These are phyloP conservation scores for Prunus padus DNA, from an alignment of 306 rosid species.

Conservation along the genomic window DNA sequence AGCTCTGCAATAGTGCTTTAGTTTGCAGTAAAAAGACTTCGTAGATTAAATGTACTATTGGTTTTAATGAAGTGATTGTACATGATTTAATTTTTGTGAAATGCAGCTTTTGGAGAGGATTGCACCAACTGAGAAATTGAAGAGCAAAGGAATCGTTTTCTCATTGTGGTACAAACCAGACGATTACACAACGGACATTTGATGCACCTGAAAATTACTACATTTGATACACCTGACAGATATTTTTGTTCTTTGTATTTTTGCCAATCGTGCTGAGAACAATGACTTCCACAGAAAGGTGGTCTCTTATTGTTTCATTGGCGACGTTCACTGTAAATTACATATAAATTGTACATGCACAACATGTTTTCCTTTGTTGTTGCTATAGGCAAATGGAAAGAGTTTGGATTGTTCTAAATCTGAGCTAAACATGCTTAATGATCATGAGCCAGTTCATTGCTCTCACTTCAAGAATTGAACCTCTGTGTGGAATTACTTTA, in stretches of 20 bases:
- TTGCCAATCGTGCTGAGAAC: neutral
- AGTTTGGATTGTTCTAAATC: neutral
- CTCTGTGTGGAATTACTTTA: neutral
- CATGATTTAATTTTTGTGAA: neutral
- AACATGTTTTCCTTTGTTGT: neutral
- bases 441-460: neutral
- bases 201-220: conserved; percentile 24
- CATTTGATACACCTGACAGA: conserved; percentile 36
- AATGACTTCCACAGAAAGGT: conserved; percentile 11
- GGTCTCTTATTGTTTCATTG: conserved; percentile 1
- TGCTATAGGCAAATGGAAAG: neutral
- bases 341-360: neutral
- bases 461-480: neutral
- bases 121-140: conserved; percentile 79
- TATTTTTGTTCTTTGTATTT: neutral
- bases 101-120: conserved; percentile 79
- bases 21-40: neutral
- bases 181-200: conserved; percentile 66
- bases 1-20: neutral
- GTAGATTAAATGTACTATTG: neutral
- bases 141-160: conserved; percentile 64
- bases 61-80: neutral
- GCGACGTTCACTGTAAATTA: neutral
- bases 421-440: neutral
- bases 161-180: conserved; percentile 94